Percentiles rank a stretch among this genome's conserved stretches.
Conservation (phyloP, 2,329 filamentous ascomycete species). For the Aspergillus calidoustus region DNA sequence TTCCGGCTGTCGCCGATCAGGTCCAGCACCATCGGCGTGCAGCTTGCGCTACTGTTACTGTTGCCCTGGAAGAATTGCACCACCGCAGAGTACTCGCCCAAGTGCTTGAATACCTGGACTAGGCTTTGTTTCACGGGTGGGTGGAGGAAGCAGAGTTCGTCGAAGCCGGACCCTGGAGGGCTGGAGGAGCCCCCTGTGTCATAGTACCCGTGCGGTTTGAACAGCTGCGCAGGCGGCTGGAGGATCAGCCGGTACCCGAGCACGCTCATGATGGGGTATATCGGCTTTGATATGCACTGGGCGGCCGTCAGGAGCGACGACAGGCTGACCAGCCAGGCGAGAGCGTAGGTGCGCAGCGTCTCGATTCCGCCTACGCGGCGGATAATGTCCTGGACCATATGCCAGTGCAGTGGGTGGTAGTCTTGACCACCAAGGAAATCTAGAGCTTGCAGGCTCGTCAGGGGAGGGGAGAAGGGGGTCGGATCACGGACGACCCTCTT, state of each 20-base stretch:
- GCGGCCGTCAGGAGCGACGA: slow-evolving; percentile 11
- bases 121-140: slow-evolving; percentile 8
- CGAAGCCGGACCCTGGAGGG: slow-evolving; percentile 1
- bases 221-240: slow-evolving; percentile 1
- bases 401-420: slow-evolving; percentile 17
- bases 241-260: slow-evolving; percentile 2
- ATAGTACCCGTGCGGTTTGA: not conserved
- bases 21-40: not conserved
- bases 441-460: slow-evolving; percentile 6
- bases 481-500: slow-evolving; percentile 7
- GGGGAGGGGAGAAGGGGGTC: slow-evolving; percentile 12
- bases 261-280: slow-evolving; percentile 5
- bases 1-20: slow-evolving; percentile 10
- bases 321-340: slow-evolving; percentile 12
- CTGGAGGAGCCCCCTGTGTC: not conserved
- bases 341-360: not conserved
- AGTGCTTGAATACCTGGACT: slow-evolving; percentile 7
- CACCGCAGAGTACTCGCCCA: slow-evolving; percentile 8
- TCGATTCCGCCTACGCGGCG: slow-evolving; percentile 11
- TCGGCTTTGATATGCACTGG: slow-evolving; percentile 12
- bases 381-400: slow-evolving; percentile 11
- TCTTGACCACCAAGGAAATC: slow-evolving; percentile 15
- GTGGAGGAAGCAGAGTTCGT: slow-evolving; percentile 1
- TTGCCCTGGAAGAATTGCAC: not conserved
- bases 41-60: not conserved